A percentile compares a stretch with the other conserved stretches of the same genome.
Evolutionary conservation across 768 basidiomycete genomes (phyloP).

Genomic region (Termitomyces sp.): DNA sequence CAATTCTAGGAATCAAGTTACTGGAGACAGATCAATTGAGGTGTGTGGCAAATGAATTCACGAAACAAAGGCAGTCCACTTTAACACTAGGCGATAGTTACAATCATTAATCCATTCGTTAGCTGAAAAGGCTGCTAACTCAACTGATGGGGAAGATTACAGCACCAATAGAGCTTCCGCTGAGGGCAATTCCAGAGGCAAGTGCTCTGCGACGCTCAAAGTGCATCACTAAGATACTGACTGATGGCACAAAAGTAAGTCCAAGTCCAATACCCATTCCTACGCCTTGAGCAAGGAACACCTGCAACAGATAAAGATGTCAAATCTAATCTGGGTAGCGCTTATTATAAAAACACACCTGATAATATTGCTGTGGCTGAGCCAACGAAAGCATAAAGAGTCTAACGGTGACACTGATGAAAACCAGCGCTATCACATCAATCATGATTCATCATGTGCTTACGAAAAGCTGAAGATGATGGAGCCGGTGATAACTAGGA

Average conservation of each 20-base stretch:
- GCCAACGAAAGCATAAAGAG: no score
- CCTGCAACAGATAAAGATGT: no score
- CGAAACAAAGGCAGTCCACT: slow-evolving; percentile 5
- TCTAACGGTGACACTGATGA: no score
- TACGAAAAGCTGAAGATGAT: no score
- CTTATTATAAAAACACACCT: no score
- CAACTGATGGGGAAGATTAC: slow-evolving; percentile 32
- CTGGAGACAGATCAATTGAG: slow-evolving; percentile 8
- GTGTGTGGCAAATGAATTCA: no score
- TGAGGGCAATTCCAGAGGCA: slow-evolving; percentile 33
- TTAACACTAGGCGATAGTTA: slow-evolving; percentile 19
- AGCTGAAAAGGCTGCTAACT: not conserved
- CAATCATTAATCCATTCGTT: not conserved
- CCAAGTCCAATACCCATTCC: slow-evolving; percentile 37
- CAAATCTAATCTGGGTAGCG: no score
- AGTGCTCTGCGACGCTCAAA: slow-evolving; percentile 38
- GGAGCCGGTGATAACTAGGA: no score
- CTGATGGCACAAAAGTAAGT: slow-evolving; percentile 36
- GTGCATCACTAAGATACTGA: slow-evolving; percentile 41
- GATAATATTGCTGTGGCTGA: no score
- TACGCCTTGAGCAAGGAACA: slow-evolving; percentile 22
- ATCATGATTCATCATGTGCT: no score
- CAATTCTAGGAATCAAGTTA: slow-evolving; percentile 21
- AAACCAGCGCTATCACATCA: no score
- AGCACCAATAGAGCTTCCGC: slow-evolving; percentile 23